Evolutionary conservation across 2,329 filamentous ascomycete genomes (phyloP), one percentile per base, ranked within the genome.

Genomic region (Pezizomycotina sp.): DNA sequence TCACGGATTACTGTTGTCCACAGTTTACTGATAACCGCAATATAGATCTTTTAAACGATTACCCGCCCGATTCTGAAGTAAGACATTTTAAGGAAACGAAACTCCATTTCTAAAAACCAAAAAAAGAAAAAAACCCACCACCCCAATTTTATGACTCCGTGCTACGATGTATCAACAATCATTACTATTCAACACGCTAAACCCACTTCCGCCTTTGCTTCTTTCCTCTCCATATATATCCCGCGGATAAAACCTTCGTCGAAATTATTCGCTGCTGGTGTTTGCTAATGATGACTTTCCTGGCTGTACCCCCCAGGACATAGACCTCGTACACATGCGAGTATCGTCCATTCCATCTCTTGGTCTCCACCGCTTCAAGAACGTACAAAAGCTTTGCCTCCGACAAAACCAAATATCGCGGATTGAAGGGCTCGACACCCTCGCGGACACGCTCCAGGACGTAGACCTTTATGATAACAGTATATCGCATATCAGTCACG

Each of bases 391-490:
- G 52, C 62, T 98, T 49, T 93, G 86, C 55, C 74, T 98, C 13
- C 82, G 89, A 31, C 86, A 98, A 56, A 98, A 98, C 57, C 69
- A 71, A 48, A 89, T 98, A 55, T 67, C 78, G 46, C 63, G 72
- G 31, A 79, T 95, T 56, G 72, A 82, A 19, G 74, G 86, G 6
- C 72, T 92, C 4, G 63, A 67, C 3, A 58, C 59, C 22, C 60
- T 91, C 34, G 72, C 71, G 21, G 55, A 62, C 2, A 80, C 72
- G 1, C 62, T 98, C 25, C 61, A 71, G 52, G 89, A 98, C 42
- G 68, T 98, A 32, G 89, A 98, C 52, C 68, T 98, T 42, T 98
- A 98, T 62, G 89, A 98, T 60, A 98, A 98, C 58, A 67, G 92
- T 12, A 83, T 98, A 50, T 71, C 74, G 7, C 83, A 92, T 57